These are phyloP conservation scores for Arxiozyma telluris DNA, from an alignment of 1,139 yeast genomes.

Conservation along the genomic window DNA sequence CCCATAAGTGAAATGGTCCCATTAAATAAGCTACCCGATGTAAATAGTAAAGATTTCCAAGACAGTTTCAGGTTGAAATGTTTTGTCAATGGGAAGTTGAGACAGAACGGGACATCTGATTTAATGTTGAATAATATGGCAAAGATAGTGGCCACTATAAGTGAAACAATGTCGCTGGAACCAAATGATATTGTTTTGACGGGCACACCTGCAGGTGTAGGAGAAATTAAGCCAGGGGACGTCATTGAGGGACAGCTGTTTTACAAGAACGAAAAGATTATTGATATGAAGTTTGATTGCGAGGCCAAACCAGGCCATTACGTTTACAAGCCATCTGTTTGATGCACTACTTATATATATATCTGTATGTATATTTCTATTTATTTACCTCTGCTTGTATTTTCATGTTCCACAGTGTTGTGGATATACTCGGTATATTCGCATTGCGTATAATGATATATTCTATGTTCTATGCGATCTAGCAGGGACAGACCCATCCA, in stretches of 20 bases:
- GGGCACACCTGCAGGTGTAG: conserved; percentile 99
- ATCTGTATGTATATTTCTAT: no score
- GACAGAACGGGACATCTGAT: conserved; percentile 70
- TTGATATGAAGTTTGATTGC: conserved; percentile 39
- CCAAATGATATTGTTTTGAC: conserved; percentile 88
- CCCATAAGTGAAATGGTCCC: conserved; percentile 72
- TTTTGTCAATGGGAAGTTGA: conserved; percentile 57
- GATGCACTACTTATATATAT: background rate
- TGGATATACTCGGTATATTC: no score
- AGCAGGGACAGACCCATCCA: no score
- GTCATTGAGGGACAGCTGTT: conserved; percentile 52
- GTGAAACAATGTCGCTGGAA: conserved; percentile 79
- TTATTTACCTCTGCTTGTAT: no score
- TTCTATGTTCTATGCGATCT: no score
- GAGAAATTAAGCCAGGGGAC: conserved; percentile 72
- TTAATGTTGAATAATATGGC: conserved; percentile 88
- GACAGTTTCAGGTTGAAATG: conserved; percentile 40
- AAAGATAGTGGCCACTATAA: conserved; percentile 68
- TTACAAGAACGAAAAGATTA: conserved; percentile 47
- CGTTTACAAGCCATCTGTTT: conserved; percentile 2
- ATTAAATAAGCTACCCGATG: background rate
- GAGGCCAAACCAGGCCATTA: conserved; percentile 5
- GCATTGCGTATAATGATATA: no score
- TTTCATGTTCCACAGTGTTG: no score
- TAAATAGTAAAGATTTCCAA: conserved; percentile 38